Evolutionary conservation across 2,329 filamentous ascomycete genomes (phyloP), one percentile per base, ranked within the genome.

Genomic region (Colletotrichum magnum): DNA sequence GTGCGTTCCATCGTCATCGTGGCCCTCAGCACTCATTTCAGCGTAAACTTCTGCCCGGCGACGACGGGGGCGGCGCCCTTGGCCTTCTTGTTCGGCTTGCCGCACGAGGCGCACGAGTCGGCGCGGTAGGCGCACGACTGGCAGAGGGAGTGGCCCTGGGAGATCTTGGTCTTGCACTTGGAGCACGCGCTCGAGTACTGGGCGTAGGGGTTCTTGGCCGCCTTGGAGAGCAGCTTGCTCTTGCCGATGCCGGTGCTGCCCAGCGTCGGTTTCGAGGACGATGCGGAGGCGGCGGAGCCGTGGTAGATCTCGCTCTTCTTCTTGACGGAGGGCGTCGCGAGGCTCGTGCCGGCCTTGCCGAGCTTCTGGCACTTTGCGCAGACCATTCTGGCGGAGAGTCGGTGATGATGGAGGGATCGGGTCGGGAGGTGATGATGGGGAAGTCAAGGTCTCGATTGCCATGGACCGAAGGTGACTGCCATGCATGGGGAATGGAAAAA

Each of bases 291-390:
- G 1, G 88, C 79, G 2, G 89, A 91, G 56, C 89, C 89, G 74
- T 89, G 87, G 77, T 91, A 91, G 81, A 91, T 89, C 60, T 92
- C 89, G 75, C 79, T 88, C 83, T 89, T 91, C 80, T 89, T 89
- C 79, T 91, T 92, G 71, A 92, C 89, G 32, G 84, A 87, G 0
- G 89, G 89, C 0, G 89, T 92, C 70, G 88, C 89, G 65, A 92
- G 85, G 18, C 73, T 75, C 13, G 87, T 83, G 15, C 89, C 91
- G 61, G 84, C 81, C 78, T 89, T 89, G 64, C 86, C 80, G 61
- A 88, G 84, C 78, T 89, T 90, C 74, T 89, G 85, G 73, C 89
- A 92, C 80, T 89, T 91, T 71, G 84, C 79, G 82, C 89, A 92
- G 68, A 92, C 89, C 89, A 91, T 90, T 58, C 72, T 80, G 70